Conservation (phyloP, 2,329 filamentous ascomycete genomes). For the Stagonosporopsis chrysanthemi region DNA sequence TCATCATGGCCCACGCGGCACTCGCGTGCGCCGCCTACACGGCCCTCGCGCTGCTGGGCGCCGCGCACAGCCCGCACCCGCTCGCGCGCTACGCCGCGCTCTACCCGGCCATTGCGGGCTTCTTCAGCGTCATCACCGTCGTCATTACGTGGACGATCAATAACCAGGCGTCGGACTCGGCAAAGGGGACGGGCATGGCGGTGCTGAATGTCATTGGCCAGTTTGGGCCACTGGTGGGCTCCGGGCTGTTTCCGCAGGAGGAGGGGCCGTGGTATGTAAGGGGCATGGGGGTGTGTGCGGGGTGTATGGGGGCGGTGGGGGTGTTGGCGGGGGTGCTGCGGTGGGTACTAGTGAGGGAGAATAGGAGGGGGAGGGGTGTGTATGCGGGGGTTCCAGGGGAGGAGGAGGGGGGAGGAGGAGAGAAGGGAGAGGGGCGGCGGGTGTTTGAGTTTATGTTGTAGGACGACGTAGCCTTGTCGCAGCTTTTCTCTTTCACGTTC, state of each 20-base stretch:
- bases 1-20: conserved; percentile 73
- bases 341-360: conserved; percentile 46
- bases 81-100: conserved; percentile 73
- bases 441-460: conserved; percentile 44
- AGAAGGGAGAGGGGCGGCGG: conserved; percentile 10
- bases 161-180: conserved; percentile 74
- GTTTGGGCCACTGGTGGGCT: conserved; percentile 70
- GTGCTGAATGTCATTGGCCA: conserved; percentile 84
- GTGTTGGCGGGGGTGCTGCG: conserved; percentile 54
- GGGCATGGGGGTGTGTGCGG: conserved; percentile 61
- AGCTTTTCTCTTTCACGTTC: too few species aligned
- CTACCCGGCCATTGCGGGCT: conserved; percentile 79
- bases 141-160: conserved; percentile 90
- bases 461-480: too few species aligned
- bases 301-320: conserved; percentile 58
- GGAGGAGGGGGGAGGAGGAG: conserved; percentile 17
- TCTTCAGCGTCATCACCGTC: conserved; percentile 85
- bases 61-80: conserved; percentile 43
- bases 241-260: conserved; percentile 61
- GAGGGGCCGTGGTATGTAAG: conserved; percentile 59
- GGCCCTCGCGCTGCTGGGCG: conserved; percentile 66
- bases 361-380: conserved; percentile 26
- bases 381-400: conserved; percentile 34
- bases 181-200: conserved; percentile 78
- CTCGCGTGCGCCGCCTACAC: conserved; percentile 62